Base-by-base conservation (phyloP, 371 early-diverging fungal genomes). In the Capillidium heterosporum region DNA sequence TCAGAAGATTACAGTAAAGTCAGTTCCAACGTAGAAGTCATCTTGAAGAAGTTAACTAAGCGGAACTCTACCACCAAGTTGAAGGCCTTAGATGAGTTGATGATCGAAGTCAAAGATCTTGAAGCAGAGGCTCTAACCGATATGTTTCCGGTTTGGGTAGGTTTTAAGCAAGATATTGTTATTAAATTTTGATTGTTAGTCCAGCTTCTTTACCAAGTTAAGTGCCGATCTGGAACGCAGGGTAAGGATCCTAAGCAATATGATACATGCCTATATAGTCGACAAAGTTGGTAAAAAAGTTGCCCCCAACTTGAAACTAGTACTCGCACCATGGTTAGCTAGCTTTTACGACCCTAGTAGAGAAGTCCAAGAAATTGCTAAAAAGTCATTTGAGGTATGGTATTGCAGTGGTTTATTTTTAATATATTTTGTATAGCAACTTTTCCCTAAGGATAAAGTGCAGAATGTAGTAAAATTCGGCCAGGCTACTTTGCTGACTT, bases 1-100 rank as follows among this genome's bases (percentile, higher is more conserved):
- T 58, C 63, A 26, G 56, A 58, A 19, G 69, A 61, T 17, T 28
- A 52, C 29, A 55, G 61, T 19, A 59, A 42, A 28, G 63, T 62
- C 15, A 51, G 61, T 24, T 40, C 61, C 8, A 60, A 65, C 26
- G 66, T 76, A n/a, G 43, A 39, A 7, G 75, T 79, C 49, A 73
- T 81, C 49, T 54, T 81, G 32, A 80, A 78, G 61, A 78, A 74
- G 39, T 63, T 79, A 53, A 66, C 72, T 19, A 83, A 83, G 56
- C 75, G 80, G 54, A 78, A 81, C 60, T 61, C 78, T 17, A 69
- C 74, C 21, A 81, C 81, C n/a, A 81, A 81, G 53, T 59, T 80
- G 29, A 75, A 77, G 47, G 81, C 84, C n/a, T 67, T 83, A 32
- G 80, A 81, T 32, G 84, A 83, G 53, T 57, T 81, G 11, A 70